phyloP scores from a whole-genome alignment of 148 eudicot genomes.

The Cornus controversa region DNA sequence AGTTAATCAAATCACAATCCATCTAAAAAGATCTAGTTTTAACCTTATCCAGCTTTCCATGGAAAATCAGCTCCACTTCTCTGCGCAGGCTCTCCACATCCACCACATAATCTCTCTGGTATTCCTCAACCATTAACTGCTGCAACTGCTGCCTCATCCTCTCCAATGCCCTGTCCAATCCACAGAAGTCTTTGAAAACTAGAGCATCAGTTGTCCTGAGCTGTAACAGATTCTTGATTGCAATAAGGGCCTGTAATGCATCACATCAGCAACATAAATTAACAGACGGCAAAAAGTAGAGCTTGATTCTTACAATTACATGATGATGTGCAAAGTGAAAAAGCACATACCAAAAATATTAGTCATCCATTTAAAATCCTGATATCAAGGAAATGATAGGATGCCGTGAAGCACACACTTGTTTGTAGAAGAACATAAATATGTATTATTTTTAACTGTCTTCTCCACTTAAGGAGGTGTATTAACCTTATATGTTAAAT shows the following conservation, averaged over 20 bases:
- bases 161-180: conserved; percentile 62
- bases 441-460: background rate
- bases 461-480: background rate
- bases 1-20: background rate
- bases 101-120: conserved; percentile 54
- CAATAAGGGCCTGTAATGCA: conserved; percentile 60
- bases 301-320: background rate
- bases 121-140: conserved; percentile 52
- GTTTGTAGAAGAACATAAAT: too few relatives aligned
- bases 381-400: background rate
- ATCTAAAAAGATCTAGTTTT: background rate
- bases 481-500: background rate
- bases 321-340: background rate
- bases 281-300: conserved; percentile 13
- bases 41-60: conserved; percentile 59
- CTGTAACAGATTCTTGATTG: conserved; percentile 64
- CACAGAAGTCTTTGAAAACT: conserved; percentile 58
- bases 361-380: background rate
- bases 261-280: conserved; percentile 7
- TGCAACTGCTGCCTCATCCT: conserved; percentile 62
- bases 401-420: background rate
- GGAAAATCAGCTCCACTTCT: conserved; percentile 74
- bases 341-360: background rate
- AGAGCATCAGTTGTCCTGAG: conserved; percentile 51
- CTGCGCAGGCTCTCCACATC: conserved; percentile 78